Conservation (phyloP, 2,329 filamentous ascomycete genomes). For the Phialocephala subalpina region DNA sequence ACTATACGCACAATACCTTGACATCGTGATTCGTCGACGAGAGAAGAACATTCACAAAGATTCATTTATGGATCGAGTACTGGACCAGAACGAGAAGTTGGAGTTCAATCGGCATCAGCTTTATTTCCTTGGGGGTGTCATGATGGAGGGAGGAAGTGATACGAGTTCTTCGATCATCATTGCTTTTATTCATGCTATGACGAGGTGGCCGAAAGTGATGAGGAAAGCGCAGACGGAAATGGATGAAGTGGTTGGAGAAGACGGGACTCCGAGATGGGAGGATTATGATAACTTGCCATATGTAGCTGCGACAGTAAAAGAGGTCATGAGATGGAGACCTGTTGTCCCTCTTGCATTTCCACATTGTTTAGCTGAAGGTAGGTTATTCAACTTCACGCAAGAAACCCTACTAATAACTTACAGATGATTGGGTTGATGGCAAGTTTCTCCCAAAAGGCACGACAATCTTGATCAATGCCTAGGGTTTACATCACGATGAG, state of each 20-base stretch:
- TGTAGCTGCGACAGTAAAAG: slow-evolving; percentile 53
- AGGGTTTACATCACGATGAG: slow-evolving; percentile 47
- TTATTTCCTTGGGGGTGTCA: slow-evolving; percentile 44
- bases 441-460: slow-evolving; percentile 52
- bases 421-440: slow-evolving; percentile 42
- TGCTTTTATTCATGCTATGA: slow-evolving; percentile 48
- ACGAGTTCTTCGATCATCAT: slow-evolving; percentile 47
- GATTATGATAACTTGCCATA: slow-evolving; percentile 54
- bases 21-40: slow-evolving; percentile 46
- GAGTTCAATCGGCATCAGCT: slow-evolving; percentile 44
- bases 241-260: slow-evolving; percentile 55
- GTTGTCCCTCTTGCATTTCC: slow-evolving; percentile 44
- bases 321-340: slow-evolving; percentile 52
- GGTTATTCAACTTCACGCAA: neutral
- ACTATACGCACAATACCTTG: slow-evolving; percentile 47
- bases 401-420: neutral
- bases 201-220: slow-evolving; percentile 49
- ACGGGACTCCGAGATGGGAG: slow-evolving; percentile 53
- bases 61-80: slow-evolving; percentile 50
- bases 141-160: slow-evolving; percentile 43
- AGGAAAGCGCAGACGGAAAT: slow-evolving; percentile 54
- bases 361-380: slow-evolving; percentile 40
- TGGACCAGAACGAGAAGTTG: slow-evolving; percentile 48
- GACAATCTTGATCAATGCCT: slow-evolving; percentile 47
- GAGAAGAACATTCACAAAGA: slow-evolving; percentile 35